phyloP scores from a whole-genome alignment of 1,284 basidiomycete genomes.

The Hortiboletus rubellus region DNA sequence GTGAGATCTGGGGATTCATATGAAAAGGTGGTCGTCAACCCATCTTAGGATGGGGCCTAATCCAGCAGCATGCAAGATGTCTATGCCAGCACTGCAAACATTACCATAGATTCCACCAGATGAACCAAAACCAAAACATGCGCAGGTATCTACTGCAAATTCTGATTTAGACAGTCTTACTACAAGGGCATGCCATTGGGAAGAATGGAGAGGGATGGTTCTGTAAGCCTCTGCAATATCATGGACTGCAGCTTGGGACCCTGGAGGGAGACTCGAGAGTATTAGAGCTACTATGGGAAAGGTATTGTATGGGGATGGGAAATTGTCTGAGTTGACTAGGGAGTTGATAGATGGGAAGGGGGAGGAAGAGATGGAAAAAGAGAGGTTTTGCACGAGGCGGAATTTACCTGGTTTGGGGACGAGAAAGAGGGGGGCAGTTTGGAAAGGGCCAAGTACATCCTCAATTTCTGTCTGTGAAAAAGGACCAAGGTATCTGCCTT shows the following conservation, averaged over 20 bases:
- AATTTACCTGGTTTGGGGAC: too few species aligned
- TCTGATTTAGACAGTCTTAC: not conserved
- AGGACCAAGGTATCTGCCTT: too few species aligned
- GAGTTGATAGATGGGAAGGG: too few species aligned
- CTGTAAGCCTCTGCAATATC: conserved; percentile 8
- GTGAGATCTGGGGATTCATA: too few species aligned
- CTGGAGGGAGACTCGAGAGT: accelerated
- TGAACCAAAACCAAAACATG: conserved; percentile 35
- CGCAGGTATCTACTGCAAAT: conserved; percentile 2
- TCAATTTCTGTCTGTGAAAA: too few species aligned
- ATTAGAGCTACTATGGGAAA: not conserved
- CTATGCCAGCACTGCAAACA: conserved; percentile 29
- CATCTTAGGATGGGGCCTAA: conserved; percentile 29
- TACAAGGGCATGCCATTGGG: conserved; percentile 1
- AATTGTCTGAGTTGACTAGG: not conserved
- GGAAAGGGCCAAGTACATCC: too few species aligned
- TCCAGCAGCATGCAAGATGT: conserved; percentile 31
- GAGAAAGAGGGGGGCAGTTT: too few species aligned
- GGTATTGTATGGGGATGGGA: not conserved
- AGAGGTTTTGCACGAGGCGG: too few species aligned
- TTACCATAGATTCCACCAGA: conserved; percentile 35
- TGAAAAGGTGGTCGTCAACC: too few species aligned
- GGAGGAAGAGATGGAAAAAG: too few species aligned
- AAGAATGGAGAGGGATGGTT: conserved; percentile 5
- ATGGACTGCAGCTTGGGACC: not conserved